A percentile compares a stretch with the other conserved stretches of the same genome.
These are phyloP conservation scores for Wickerhamomyces kurtzmanii DNA, from an alignment of 805 yeast species.

Conservation along the genomic window DNA sequence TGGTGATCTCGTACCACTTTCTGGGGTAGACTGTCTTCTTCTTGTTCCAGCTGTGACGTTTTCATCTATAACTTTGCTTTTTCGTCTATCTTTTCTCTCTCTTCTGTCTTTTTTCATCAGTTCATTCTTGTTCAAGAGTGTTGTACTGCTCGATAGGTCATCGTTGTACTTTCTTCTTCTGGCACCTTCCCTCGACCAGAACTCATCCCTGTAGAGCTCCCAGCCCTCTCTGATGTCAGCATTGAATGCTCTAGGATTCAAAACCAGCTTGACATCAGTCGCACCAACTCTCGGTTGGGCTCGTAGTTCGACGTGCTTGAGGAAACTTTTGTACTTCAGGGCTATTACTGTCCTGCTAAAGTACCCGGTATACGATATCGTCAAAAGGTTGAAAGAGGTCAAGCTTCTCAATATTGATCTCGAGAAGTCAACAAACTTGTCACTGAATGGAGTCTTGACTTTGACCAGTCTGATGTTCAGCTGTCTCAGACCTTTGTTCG, in stretches of 20 bases:
- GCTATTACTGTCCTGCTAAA: slow-evolving; percentile 3
- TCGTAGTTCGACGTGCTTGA: slow-evolving; percentile 17
- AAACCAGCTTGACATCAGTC: slow-evolving; percentile 67
- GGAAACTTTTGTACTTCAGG: neutral
- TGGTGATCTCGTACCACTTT: too few relatives aligned
- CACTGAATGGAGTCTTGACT: slow-evolving; percentile 31
- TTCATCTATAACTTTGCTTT: slow-evolving; percentile 16
- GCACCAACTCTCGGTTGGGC: slow-evolving; percentile 63
- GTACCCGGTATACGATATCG: slow-evolving; percentile 6
- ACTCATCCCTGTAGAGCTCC: slow-evolving; percentile 90
- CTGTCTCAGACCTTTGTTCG: slow-evolving; percentile 85
- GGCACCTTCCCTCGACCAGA: slow-evolving; percentile 81
- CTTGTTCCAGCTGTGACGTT: too few relatives aligned
- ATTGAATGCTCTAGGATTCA: slow-evolving; percentile 74
- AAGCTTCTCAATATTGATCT: slow-evolving; percentile 16
- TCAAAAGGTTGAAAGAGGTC: neutral
- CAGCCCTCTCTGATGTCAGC: slow-evolving; percentile 85
- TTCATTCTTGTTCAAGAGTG: slow-evolving; percentile 17
- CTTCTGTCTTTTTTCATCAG: slow-evolving; percentile 26
- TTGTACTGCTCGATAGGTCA: slow-evolving; percentile 6
- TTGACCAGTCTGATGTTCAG: slow-evolving; percentile 71
- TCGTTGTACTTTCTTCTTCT: slow-evolving; percentile 31
- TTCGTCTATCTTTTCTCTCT: slow-evolving; percentile 30
- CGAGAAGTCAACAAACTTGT: slow-evolving; percentile 22
- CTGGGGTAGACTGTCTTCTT: too few relatives aligned